Base-by-base conservation (phyloP, 352 stramenopile species). In the Phytophthora citrophthora region DNA sequence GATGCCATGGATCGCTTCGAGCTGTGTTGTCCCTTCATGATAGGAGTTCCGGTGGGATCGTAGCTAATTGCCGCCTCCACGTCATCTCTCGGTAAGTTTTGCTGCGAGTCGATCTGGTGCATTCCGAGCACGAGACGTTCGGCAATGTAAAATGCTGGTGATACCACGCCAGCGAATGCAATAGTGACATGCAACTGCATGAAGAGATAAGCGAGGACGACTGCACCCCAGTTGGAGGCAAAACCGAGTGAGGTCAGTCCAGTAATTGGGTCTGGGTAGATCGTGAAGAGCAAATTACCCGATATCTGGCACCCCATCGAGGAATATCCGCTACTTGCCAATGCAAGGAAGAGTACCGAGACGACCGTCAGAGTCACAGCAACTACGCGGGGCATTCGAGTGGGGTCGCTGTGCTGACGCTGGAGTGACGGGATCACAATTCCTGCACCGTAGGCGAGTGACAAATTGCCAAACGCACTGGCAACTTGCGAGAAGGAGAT, bases 281-380 rank as follows among this genome's bases (percentile, higher is more conserved):
- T 83, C 2, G 74, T 74, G 57, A 81, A 89, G 27, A 87, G 64
- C 51, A 87, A 41, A 55, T 88, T 88, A 38, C 76, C 71, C 1
- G 64, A 68, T 41, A 88, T 86, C 58, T 86, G 79, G 63, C 79
- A 86, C 5, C 79, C 79, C 7, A 86, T 61, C 0, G 66, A 58
- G 38, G 75, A 83, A 61, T 86, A 86, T 27, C 65, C 79, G 2
- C 66, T 73, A 32, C 50, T 52, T 0, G 65, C 79, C 13, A 89
- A 51, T 15, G 64, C 50, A 16, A 85, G 31, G 60, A 88, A 88
- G 36, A 82, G 61, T 1, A 61, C 32, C 38, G 77, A 83, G n/a
- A 81, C 65, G 45, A 86, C 64, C 2, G 47, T 68, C 31, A 89
- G 39, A 31, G 80, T 87, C 4, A 80, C 74, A 40, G 29, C 48